These are phyloP conservation scores for Wickerhamiella vanderwaltii DNA, from an alignment of 805 yeast genomes.

Conservation along the genomic window DNA sequence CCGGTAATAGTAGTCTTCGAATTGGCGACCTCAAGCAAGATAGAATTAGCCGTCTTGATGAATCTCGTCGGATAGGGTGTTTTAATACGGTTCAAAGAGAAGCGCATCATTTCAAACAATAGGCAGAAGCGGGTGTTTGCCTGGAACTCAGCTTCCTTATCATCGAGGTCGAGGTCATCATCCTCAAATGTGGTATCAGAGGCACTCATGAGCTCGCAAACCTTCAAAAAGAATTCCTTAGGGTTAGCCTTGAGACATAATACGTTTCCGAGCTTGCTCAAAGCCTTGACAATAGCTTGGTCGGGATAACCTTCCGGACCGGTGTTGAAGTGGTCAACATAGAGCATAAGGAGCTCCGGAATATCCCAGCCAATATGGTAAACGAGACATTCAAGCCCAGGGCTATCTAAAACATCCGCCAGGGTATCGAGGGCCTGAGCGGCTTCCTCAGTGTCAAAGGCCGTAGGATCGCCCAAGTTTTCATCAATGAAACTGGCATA, in stretches of 20 bases:
- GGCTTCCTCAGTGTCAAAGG: slow-evolving; percentile 40
- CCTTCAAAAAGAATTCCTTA: slow-evolving; percentile 61
- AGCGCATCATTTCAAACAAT: slow-evolving; percentile 49
- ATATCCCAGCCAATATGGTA: slow-evolving; percentile 83
- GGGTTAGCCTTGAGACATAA: slow-evolving; percentile 64
- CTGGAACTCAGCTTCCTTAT: slow-evolving; percentile 1
- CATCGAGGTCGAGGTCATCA: slow-evolving; percentile 14
- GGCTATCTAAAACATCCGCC: slow-evolving; percentile 29
- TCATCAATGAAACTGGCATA: slow-evolving; percentile 64
- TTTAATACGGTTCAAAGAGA: slow-evolving; percentile 46
- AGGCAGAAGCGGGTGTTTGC: slow-evolving; percentile 44
- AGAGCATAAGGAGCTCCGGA: slow-evolving; percentile 54
- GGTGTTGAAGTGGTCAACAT: slow-evolving; percentile 27
- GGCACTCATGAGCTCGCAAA: slow-evolving; percentile 29
- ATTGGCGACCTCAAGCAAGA: slow-evolving; percentile 42
- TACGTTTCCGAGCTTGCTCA: slow-evolving; percentile 44
- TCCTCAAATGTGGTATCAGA: slow-evolving; percentile 10
- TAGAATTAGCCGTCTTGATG: slow-evolving; percentile 51
- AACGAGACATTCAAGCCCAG: slow-evolving; percentile 36
- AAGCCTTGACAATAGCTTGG: slow-evolving; percentile 25
- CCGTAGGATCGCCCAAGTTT: slow-evolving; percentile 38
- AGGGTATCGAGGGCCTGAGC: slow-evolving; percentile 30
- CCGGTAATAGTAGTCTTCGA: slow-evolving; percentile 31
- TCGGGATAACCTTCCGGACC: slow-evolving; percentile 8
- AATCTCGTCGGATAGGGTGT: slow-evolving; percentile 73